Evolutionary conservation across 1,139 yeast species (phyloP).

Genomic region (Kodamaea derodonti): DNA sequence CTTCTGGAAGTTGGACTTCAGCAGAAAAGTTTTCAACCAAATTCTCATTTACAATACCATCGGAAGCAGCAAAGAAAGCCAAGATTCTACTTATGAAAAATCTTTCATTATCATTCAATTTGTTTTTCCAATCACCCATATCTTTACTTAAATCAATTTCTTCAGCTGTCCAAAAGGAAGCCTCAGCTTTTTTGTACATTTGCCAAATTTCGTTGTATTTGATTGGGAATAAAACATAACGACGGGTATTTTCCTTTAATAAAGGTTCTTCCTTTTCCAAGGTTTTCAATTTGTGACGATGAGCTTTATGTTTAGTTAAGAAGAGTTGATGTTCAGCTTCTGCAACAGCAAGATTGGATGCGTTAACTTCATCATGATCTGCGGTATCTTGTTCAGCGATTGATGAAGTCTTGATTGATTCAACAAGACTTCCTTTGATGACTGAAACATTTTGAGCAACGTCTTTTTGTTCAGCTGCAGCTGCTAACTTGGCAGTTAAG

Average conservation of each 20-base stretch:
- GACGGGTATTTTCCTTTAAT: constrained; percentile 76
- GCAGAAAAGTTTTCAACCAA: constrained; percentile 95
- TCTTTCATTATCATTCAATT: constrained; percentile 82
- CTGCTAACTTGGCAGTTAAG: constrained; percentile 44
- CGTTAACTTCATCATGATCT: constrained; percentile 13
- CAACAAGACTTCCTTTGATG: constrained; percentile 20
- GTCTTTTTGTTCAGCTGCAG: constrained; percentile 43
- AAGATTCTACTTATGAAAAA: constrained; percentile 85
- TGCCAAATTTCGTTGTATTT: constrained; percentile 98
- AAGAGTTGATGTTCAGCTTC: constrained; percentile 47
- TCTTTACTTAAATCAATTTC: constrained; percentile 96
- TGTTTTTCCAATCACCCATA: constrained; percentile 81
- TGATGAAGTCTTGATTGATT: constrained; percentile 7
- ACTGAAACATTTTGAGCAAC: constrained; percentile 25
- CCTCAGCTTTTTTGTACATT: constrained; percentile 98
- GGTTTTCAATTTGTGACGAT: constrained; percentile 69
- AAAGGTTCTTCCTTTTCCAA: constrained; percentile 87
- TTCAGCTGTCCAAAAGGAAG: constrained; percentile 99
- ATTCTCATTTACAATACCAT: constrained; percentile 96
- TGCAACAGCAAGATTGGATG: constrained; percentile 10
- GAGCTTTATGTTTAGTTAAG: constrained; percentile 57
- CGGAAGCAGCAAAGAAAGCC: constrained; percentile 98
- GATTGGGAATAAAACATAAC: constrained; percentile 96
- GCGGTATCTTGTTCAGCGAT: constrained; percentile 9
- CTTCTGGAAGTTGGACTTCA: constrained; percentile 96